phyloP scores from a whole-genome alignment of 2,329 filamentous ascomycete species.

The Calonectria hongkongensis region DNA sequence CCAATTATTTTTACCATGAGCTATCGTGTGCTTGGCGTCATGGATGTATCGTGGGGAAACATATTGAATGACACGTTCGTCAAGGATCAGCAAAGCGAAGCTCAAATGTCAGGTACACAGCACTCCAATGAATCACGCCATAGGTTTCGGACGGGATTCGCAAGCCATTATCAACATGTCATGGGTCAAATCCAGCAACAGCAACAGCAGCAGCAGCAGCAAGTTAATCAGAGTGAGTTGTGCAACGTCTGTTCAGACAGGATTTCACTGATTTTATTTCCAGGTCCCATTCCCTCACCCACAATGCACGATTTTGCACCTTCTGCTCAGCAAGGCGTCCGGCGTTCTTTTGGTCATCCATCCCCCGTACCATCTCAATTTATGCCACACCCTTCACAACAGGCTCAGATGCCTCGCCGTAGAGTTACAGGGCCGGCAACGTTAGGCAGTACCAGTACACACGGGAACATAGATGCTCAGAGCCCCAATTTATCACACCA shows the following conservation, averaged over 20 bases:
- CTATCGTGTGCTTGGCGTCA: conserved; percentile 53
- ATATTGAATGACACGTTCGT: conserved; percentile 51
- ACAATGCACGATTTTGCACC: conserved; percentile 31
- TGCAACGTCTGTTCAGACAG: background rate
- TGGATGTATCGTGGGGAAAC: conserved; percentile 43
- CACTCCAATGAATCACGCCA: conserved; percentile 36
- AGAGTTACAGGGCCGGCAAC: conserved; percentile 18
- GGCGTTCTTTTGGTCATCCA: conserved; percentile 33
- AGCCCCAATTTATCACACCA: background rate
- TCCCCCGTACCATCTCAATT: conserved; percentile 35
- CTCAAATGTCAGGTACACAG: conserved; percentile 27
- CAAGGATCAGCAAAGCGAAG: conserved; percentile 52
- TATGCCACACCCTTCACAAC: conserved; percentile 37
- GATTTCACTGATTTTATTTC: conserved; percentile 35
- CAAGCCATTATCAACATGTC: conserved; percentile 37
- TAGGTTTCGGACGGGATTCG: conserved; percentile 36
- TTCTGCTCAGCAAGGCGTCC: conserved; percentile 34
- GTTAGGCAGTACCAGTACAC: background rate
- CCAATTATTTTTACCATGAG: conserved; percentile 56
- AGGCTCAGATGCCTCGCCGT: conserved; percentile 29
- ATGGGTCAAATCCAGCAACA: conserved; percentile 31
- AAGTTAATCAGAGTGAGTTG: conserved; percentile 42
- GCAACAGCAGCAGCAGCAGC: conserved; percentile 24
- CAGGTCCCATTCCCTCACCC: conserved; percentile 43
- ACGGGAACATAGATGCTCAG: background rate